Base-by-base conservation (phyloP, 495 filamentous ascomycete species). In the Mytilinidion resinicola region DNA sequence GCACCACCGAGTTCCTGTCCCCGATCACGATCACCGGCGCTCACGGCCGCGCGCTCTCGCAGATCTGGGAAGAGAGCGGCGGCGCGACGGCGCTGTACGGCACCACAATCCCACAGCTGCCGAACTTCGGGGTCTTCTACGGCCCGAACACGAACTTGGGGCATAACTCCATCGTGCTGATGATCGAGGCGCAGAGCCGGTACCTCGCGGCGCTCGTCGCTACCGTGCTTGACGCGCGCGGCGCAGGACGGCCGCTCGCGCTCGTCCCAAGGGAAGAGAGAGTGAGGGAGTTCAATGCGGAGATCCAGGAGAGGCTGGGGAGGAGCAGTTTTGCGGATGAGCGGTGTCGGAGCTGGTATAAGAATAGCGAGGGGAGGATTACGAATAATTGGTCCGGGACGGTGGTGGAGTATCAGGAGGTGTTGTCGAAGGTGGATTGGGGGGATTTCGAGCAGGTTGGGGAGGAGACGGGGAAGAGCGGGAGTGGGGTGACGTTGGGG, bases 81-180 rank as follows among this genome's bases (percentile, higher is more conserved):
- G 78, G 76, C 2, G 76, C 79, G 0, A 65, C 33, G 7, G 77
- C 80, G 1, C 77, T 75, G 35, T 68, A 75, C 12, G 80, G 81
- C 9, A 72, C 76, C 0, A 74, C 72, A 0, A 74, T 82, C 1
- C 72, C 76, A 33, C 70, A 72, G 17, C 62, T 83, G 39, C 80
- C 80, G 4, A 83, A 84, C 57, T 84, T 83, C 57, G 75, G 73
- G 30, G 81, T 84, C 74, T 71, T 82, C 17, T 81, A 81, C 61
- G 78, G 78, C 1, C 80, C 80, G 3, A 82, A 82, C 48, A 83
- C 78, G 4, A 83, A 81, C 42, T 72, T 85, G 8, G 68, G 15
- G 0, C 79, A 82, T 59, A 81, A 78, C 50, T 76, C 73, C 49
- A 80, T 84, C 49, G 77, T 82, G 37, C 69, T 83, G 33, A 83